These are phyloP conservation scores for Oryza meyeriana DNA, from an alignment of 176 grass and related monocot genomes.

Conservation along the genomic window DNA sequence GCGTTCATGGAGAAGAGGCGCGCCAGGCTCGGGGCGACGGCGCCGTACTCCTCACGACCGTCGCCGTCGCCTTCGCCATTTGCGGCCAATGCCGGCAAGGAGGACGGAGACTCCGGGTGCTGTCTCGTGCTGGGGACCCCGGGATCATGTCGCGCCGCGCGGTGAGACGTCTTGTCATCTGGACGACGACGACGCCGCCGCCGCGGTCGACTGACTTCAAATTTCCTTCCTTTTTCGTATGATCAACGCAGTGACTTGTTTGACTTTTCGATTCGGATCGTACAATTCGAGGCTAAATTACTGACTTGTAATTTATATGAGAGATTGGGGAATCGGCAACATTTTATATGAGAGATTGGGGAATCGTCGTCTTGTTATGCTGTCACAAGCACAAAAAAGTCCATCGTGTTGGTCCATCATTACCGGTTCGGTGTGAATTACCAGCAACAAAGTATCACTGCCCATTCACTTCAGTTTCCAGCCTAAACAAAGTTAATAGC, in stretches of 20 bases:
- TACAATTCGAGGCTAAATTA: neutral
- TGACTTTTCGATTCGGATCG: neutral
- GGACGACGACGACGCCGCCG: neutral
- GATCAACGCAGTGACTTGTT: neutral
- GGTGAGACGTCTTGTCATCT: neutral
- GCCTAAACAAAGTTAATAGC: no score
- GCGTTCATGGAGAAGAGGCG: slow-evolving; percentile 69
- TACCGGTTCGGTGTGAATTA: no score
- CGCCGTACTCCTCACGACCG: neutral
- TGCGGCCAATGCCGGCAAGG: neutral
- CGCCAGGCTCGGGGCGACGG: slow-evolving; percentile 28
- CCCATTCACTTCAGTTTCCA: no score
- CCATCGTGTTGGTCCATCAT: no score
- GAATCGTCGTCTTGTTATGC: no score
- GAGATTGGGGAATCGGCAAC: no score
- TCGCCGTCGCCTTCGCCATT: no score
- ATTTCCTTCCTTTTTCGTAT: neutral
- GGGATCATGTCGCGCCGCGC: neutral
- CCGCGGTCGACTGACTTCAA: neutral
- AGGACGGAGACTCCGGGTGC: neutral
- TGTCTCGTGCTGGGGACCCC: neutral
- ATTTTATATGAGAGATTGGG: no score
- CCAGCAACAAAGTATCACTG: no score
- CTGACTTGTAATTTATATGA: neutral
- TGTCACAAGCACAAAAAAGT: no score